Evolutionary conservation across 305 asterid genomes (phyloP).

Genomic region (Fraxinus platypoda): DNA sequence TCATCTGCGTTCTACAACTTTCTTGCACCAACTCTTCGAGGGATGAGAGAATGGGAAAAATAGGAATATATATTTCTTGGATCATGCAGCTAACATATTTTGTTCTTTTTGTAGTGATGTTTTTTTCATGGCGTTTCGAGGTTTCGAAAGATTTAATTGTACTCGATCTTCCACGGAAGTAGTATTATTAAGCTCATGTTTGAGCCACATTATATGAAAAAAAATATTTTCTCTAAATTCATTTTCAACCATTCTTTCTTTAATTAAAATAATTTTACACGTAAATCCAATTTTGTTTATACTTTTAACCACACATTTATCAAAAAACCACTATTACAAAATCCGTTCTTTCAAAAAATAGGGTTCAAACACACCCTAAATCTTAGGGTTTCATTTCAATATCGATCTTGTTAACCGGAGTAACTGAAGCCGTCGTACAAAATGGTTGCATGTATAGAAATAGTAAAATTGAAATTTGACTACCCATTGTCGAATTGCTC

Average conservation of each 20-base stretch:
- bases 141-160: not conserved
- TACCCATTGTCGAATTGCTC: not conserved
- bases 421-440: not conserved
- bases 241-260: not conserved
- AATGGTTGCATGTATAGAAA: not conserved
- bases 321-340: not conserved
- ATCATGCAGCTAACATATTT: not conserved
- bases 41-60: not conserved
- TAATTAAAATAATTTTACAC: no score
- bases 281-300: no score
- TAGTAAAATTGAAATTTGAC: not conserved
- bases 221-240: not conserved
- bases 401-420: not conserved
- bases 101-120: not conserved
- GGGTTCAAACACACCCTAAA: not conserved
- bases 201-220: not conserved
- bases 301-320: not conserved
- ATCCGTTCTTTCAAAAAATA: not conserved
- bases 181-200: not conserved
- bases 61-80: not conserved
- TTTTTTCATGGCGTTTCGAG: not conserved
- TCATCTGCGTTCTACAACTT: not conserved
- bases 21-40: not conserved
- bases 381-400: not conserved
- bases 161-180: not conserved